Conservation (phyloP, 2,329 filamentous ascomycete genomes). For the Apiospora phragmitis region DNA sequence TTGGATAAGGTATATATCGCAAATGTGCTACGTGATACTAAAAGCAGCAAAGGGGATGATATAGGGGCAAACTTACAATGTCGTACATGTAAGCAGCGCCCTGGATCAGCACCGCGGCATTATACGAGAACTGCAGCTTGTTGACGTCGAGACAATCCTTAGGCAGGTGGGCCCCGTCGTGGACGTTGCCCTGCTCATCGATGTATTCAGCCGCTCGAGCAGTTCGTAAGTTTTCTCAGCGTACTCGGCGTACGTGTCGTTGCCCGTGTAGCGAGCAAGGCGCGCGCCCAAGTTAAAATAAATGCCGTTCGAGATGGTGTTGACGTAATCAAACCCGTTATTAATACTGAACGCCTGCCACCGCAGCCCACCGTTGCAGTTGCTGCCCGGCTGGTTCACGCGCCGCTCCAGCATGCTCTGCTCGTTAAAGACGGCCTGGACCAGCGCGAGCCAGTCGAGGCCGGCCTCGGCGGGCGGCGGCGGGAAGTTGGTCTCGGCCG, state of each 20-base stretch:
- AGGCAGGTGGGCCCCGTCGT: slow-evolving; percentile 54
- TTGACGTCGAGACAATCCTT: slow-evolving; percentile 55
- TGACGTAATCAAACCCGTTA: slow-evolving; percentile 67
- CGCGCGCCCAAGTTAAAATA: slow-evolving; percentile 57
- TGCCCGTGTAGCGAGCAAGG: slow-evolving; percentile 61
- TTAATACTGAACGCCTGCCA: slow-evolving; percentile 69
- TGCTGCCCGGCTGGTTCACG: slow-evolving; percentile 47
- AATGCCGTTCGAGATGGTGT: slow-evolving; percentile 48
- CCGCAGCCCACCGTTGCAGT: slow-evolving; percentile 63
- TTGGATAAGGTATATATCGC: background rate
- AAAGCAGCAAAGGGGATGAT: background rate
- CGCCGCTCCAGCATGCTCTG: slow-evolving; percentile 34
- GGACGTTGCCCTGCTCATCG: slow-evolving; percentile 56
- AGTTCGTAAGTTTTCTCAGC: slow-evolving; percentile 59
- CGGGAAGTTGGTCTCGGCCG: slow-evolving; percentile 55
- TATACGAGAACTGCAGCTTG: slow-evolving; percentile 57
- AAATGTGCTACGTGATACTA: background rate
- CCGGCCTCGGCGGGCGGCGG: slow-evolving; percentile 37
- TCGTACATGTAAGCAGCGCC: slow-evolving; percentile 63
- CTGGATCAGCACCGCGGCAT: slow-evolving; percentile 51
- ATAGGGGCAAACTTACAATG: slow-evolving; percentile 29
- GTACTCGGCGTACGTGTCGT: slow-evolving; percentile 56
- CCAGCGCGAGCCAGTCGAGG: slow-evolving; percentile 54
- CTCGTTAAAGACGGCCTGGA: slow-evolving; percentile 58
- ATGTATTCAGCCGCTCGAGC: slow-evolving; percentile 52